Base-by-base conservation (phyloP, 495 filamentous ascomycete species). In the Aspergillus conjunctus region DNA sequence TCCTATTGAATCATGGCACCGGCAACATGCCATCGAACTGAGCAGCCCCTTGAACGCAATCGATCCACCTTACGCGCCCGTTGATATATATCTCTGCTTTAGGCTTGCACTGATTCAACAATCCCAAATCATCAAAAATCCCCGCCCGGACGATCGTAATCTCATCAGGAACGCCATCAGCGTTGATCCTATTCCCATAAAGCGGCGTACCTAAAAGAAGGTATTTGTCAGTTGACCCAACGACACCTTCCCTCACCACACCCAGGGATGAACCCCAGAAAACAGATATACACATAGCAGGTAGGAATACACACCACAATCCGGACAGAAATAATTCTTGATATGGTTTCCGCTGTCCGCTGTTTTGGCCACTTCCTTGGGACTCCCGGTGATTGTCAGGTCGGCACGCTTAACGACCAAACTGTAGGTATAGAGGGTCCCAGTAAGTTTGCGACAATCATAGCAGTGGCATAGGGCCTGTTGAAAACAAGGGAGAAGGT, bases 371-470 rank as follows among this genome's bases (percentile, higher is more conserved):
- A 74, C 54, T 61, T 57, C 71, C 51, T 73, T 74, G 0, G 74
- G 71, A 15, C 11, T 71, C 12, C 74, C 74, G 11, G 69, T 33
- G 61, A 77, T 37, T 0, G 61, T 52, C 21, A 77, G 30, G 3
- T 73, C 64, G 5, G 59, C 50, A 17, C 6, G 60, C 21, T 71
- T 66, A 59, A 73, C 51, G 45, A 76, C 22, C 9, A 71, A 66
- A 59, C 50, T 72, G 45, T 68, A 73, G 14, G 57, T 55, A 39
- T 46, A 76, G 7, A 39, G 55, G 0, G 22, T 2, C 0, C 74
- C 69, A 9, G 70, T 73, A 1, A 76, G 63, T 51, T 77, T 77
- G 58, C 74, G 74, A 62, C 74, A 77, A 58, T 72, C 74, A n/a
- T 45, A 17, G 54, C 74, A 77, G 63, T 77, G 70, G 34, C 73